phyloP scores from a whole-genome alignment of 345 rosid species.

The Eucalyptus marginata region DNA sequence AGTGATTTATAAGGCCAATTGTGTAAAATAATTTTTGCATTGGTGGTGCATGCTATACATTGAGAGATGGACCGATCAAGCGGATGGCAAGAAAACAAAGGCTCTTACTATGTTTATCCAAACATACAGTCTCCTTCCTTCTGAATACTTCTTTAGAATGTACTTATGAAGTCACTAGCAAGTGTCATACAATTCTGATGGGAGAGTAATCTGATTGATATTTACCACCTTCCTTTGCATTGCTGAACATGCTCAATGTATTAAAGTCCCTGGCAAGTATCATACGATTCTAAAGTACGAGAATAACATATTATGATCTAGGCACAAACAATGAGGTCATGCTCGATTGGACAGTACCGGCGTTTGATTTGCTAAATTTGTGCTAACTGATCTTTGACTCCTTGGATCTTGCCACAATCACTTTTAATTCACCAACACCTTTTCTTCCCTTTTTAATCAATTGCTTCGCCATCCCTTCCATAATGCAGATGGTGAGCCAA shows the following conservation, averaged over 20 bases:
- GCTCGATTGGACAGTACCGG: not conserved
- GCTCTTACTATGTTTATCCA: not conserved
- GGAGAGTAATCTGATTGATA: not conserved
- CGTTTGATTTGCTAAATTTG: not conserved
- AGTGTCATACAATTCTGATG: not conserved
- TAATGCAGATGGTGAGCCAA: not conserved
- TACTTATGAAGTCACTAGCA: not conserved
- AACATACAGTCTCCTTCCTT: not conserved
- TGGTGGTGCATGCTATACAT: not conserved
- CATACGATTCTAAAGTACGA: not conserved
- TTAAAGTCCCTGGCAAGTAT: not conserved
- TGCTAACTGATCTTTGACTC: not conserved
- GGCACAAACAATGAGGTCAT: not conserved
- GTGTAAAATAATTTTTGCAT: no score
- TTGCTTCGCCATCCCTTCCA: not conserved
- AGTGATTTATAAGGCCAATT: not conserved
- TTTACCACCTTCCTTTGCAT: not conserved
- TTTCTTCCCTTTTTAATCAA: not conserved
- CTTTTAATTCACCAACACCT: not conserved
- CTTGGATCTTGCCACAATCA: not conserved
- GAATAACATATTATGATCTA: not conserved
- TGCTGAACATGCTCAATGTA: not conserved
- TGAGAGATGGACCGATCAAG: not conserved
- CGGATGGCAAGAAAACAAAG: not conserved
- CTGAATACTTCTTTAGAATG: not conserved